A percentile compares a stretch with the other conserved stretches of the same genome.
Conservation (phyloP, 331 rosid species). For the Quercus phellos region DNA sequence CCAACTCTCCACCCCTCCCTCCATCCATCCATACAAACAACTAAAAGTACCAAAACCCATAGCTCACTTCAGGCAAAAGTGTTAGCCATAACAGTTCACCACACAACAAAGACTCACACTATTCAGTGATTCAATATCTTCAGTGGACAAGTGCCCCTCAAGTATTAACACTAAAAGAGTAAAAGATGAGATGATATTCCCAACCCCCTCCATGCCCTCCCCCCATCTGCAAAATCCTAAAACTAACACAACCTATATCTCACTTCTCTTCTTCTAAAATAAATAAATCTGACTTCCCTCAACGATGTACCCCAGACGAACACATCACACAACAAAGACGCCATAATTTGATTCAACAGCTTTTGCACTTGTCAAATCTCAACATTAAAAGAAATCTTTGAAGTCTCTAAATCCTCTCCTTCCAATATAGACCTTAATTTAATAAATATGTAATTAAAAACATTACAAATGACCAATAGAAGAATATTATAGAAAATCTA, state of each 20-base stretch:
- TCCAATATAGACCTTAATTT: background rate
- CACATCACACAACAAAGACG: background rate
- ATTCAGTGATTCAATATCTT: background rate
- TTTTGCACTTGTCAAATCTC: background rate
- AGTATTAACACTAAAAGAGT: background rate
- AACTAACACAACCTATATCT: background rate
- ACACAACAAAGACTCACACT: slow-evolving; percentile 1
- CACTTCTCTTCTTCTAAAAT: background rate
- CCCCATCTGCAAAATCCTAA: background rate
- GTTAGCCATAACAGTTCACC: slow-evolving; percentile 1
- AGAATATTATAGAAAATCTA: background rate
- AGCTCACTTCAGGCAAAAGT: background rate
- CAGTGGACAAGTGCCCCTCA: background rate
- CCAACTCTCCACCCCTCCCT: background rate
- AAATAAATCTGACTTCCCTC: background rate
- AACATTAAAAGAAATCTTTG: background rate
- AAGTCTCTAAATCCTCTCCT: background rate
- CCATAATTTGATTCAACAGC: background rate
- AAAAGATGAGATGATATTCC: background rate
- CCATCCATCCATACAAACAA: background rate
- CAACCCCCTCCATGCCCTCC: background rate
- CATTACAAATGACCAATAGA: background rate
- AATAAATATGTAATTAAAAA: background rate
- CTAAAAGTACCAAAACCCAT: background rate
- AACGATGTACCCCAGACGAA: background rate